phyloP scores from a whole-genome alignment of 164 flowering plant genomes.

The Saururus chinensis region DNA sequence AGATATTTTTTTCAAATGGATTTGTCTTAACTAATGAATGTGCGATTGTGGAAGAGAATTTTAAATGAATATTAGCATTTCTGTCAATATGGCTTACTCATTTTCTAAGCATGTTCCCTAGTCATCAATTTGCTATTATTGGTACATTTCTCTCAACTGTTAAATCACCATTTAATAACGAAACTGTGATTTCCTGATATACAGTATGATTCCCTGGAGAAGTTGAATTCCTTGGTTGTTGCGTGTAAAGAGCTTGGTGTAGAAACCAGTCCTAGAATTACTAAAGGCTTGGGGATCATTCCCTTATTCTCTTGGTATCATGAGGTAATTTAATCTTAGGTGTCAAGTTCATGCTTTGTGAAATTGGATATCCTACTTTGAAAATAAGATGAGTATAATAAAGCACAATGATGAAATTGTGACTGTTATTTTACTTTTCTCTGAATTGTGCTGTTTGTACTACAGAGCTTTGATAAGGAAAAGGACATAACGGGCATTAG shows the following conservation, averaged over 20 bases:
- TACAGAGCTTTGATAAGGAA: conserved; percentile 77
- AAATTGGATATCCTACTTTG: background rate
- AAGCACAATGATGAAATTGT: background rate
- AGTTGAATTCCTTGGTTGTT: conserved; percentile 53
- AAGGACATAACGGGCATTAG: conserved; percentile 47
- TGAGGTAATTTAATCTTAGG: conserved; percentile 34
- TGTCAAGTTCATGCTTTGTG: background rate
- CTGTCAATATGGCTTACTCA: too few relatives aligned
- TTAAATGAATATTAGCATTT: too few relatives aligned
- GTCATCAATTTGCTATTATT: too few relatives aligned
- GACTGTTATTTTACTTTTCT: background rate
- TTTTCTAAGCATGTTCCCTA: too few relatives aligned
- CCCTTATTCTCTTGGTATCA: conserved; percentile 88
- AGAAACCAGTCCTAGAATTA: conserved; percentile 38
- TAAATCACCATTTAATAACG: too few relatives aligned
- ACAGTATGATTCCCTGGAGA: conserved; percentile 69
- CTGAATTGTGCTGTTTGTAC: conserved; percentile 8
- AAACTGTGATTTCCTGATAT: conserved; percentile 1
- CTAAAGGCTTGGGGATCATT: conserved; percentile 57
- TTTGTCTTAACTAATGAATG: too few relatives aligned
- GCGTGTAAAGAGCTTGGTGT: conserved; percentile 57
- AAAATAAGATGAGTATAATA: background rate
- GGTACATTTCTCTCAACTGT: too few relatives aligned
- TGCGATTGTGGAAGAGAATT: too few relatives aligned
- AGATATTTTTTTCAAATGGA: too few relatives aligned